Conservation (phyloP, 2,329 filamentous ascomycete genomes). For the Penicillium sclerotiorum region DNA sequence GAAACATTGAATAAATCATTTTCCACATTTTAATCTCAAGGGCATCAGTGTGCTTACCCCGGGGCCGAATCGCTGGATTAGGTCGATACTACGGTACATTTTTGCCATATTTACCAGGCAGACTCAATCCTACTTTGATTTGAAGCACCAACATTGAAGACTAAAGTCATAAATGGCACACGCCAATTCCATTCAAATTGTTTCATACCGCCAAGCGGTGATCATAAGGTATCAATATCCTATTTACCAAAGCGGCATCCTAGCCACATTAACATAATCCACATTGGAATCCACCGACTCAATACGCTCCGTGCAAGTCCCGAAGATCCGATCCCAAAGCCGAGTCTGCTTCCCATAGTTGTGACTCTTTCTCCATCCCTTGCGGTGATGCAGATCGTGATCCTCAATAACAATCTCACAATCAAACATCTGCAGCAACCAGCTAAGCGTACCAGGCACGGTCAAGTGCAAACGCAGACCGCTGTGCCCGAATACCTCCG, state of each 20-base stretch:
- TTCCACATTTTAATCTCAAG: background rate
- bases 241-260: slow-evolving; percentile 34
- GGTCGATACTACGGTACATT: no score
- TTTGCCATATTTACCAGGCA: no score
- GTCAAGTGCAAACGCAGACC: slow-evolving; percentile 38
- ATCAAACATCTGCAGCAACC: slow-evolving; percentile 37
- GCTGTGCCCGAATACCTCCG: slow-evolving; percentile 26
- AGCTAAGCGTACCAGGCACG: slow-evolving; percentile 39
- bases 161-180: no score
- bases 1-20: no score
- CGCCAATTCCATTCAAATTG: no score
- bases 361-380: slow-evolving; percentile 42
- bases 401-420: slow-evolving; percentile 50
- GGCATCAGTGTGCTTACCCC: background rate
- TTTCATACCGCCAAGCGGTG: no score
- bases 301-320: slow-evolving; percentile 40
- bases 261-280: slow-evolving; percentile 34
- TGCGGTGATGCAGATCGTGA: slow-evolving; percentile 45
- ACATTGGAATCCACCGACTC: slow-evolving; percentile 37
- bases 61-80: no score
- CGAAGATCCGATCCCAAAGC: slow-evolving; percentile 43
- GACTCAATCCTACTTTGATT: no score
- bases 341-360: slow-evolving; percentile 41
- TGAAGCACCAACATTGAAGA: no score
- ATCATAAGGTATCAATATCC: background rate